These are phyloP conservation scores for Xylaria nigripes DNA, from an alignment of 495 filamentous ascomycete genomes.

Conservation along the genomic window DNA sequence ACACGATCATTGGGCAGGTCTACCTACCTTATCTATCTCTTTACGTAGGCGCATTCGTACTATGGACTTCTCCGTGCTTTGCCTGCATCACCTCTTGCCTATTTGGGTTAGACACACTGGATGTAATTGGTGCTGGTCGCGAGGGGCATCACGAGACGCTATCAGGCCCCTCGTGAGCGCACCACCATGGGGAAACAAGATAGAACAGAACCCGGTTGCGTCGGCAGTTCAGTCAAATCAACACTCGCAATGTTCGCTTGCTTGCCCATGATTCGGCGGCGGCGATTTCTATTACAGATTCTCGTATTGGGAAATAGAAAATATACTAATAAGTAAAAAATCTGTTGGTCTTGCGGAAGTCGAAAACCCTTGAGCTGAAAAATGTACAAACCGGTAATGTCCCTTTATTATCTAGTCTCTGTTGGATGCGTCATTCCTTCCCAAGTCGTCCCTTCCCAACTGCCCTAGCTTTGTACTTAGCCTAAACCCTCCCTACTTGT, in stretches of 20 bases:
- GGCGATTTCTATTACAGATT: too few species aligned
- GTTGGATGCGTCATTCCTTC: constrained; percentile 1
- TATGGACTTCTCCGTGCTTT: neutral
- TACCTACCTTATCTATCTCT: neutral
- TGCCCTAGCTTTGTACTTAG: neutral
- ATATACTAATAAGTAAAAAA: too few species aligned
- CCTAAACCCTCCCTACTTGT: too few species aligned
- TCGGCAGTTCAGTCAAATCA: too few species aligned
- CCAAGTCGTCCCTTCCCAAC: neutral
- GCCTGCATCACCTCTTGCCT: neutral
- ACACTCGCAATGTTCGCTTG: too few species aligned
- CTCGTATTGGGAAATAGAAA: too few species aligned
- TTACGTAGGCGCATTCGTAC: neutral
- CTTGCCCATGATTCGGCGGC: too few species aligned
- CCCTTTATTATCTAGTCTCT: neutral
- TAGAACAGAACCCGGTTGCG: neutral
- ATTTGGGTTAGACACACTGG: neutral
- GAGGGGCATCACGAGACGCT: neutral
- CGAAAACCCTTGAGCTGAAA: too few species aligned
- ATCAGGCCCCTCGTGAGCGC: neutral
- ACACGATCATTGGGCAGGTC: neutral
- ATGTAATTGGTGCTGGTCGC: neutral
- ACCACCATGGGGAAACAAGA: neutral
- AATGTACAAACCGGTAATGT: neutral
- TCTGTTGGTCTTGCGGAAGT: too few species aligned